A percentile compares a stretch with the other conserved stretches of the same genome.
phyloP scores from a whole-genome alignment of 2,329 filamentous ascomycete species.

The Plectosphaerella plurivora region DNA sequence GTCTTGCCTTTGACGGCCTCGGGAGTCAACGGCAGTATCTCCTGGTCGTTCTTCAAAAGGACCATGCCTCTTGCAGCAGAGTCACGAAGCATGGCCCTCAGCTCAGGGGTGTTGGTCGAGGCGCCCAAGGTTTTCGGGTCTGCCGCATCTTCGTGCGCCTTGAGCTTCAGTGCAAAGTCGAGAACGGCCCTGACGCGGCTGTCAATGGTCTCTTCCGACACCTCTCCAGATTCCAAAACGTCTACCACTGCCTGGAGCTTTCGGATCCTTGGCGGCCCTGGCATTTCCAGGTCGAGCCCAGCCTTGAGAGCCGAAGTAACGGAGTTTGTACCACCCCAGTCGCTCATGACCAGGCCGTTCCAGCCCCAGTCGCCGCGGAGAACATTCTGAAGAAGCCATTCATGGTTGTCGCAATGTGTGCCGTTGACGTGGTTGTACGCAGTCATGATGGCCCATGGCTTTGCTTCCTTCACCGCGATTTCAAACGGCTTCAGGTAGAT shows the following conservation, averaged over 20 bases:
- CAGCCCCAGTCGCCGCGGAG: conserved; percentile 53
- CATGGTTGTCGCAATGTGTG: conserved; percentile 28
- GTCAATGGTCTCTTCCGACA: conserved; percentile 15
- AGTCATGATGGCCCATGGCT: conserved; percentile 32
- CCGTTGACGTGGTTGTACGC: conserved; percentile 19
- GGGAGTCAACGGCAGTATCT: conserved; percentile 44
- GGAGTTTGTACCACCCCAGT: conserved; percentile 31
- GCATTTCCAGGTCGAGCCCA: conserved; percentile 24
- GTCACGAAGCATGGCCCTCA: conserved; percentile 17
- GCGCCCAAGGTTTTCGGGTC: conserved; percentile 20
- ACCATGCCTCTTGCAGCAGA: conserved; percentile 48
- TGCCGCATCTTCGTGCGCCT: conserved; percentile 11
- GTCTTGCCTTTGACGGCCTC: conserved; percentile 24
- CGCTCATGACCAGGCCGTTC: conserved; percentile 43
- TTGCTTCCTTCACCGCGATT: conserved; percentile 33
- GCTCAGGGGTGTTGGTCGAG: conserved; percentile 23
- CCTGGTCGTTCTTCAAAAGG: conserved; percentile 57
- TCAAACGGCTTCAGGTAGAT: conserved; percentile 40
- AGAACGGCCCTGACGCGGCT: conserved; percentile 13
- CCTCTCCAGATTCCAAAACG: conserved; percentile 13
- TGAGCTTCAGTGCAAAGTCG: conserved; percentile 18
- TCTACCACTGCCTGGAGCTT: conserved; percentile 17
- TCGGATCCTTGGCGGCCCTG: conserved; percentile 24
- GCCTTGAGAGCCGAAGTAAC: conserved; percentile 12
- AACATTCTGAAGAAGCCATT: conserved; percentile 41